These are phyloP conservation scores for Magnolia kwangsiensis DNA, from an alignment of 164 flowering plant species.

Conservation along the genomic window DNA sequence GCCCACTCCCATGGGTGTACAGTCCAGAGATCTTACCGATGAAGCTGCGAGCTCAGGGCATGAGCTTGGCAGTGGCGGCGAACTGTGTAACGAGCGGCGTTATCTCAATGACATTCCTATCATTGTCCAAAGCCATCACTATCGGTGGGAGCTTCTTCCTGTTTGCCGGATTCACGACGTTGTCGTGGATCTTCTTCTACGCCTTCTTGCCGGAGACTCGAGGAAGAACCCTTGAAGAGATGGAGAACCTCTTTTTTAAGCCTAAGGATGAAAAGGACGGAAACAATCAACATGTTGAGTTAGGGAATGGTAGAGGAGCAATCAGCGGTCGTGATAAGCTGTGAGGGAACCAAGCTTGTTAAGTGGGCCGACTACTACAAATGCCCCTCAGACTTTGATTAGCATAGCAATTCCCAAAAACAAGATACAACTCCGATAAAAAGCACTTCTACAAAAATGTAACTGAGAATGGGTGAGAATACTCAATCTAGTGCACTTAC, in stretches of 20 bases:
- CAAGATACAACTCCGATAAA: too few species aligned
- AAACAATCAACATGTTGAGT: background rate
- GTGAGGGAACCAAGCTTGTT: too few species aligned
- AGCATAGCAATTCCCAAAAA: too few species aligned
- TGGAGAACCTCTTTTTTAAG: slow-evolving; percentile 33
- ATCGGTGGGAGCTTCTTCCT: slow-evolving; percentile 54
- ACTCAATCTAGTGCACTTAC: too few species aligned
- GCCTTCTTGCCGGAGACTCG: slow-evolving; percentile 53
- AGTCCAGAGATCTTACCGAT: slow-evolving; percentile 64
- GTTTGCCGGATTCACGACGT: slow-evolving; percentile 33
- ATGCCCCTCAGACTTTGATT: too few species aligned
- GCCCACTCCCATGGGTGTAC: slow-evolving; percentile 76
- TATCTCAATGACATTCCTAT: slow-evolving; percentile 46
- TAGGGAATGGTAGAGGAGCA: background rate
- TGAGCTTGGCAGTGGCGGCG: slow-evolving; percentile 45
- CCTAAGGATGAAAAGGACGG: background rate
- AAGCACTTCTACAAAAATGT: too few species aligned
- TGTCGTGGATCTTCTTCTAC: slow-evolving; percentile 50
- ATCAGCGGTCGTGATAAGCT: too few species aligned
- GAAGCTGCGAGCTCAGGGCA: slow-evolving; percentile 54
- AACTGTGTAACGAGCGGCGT: slow-evolving; percentile 53
- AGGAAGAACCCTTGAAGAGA: slow-evolving; percentile 56
- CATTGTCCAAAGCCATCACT: slow-evolving; percentile 43
- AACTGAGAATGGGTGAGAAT: too few species aligned
- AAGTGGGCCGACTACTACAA: too few species aligned